Base-by-base conservation (phyloP, 1,139 yeast genomes). In the Candida glucosophila region DNA sequence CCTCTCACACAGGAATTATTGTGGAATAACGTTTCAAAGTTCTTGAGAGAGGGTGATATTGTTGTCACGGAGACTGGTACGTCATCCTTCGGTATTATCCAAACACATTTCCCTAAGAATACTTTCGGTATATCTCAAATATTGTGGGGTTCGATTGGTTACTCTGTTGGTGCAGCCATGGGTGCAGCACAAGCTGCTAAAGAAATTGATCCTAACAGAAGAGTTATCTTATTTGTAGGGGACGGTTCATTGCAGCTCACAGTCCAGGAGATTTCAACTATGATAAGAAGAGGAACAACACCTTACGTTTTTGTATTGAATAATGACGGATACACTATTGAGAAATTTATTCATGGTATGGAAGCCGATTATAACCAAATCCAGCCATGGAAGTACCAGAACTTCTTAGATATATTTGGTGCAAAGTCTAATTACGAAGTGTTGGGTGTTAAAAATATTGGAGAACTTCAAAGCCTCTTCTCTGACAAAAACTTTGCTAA, bases 221-320 rank as follows among this genome's bases (percentile, higher is more conserved):
- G 64, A 41, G 62, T 54, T 7, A 46, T 56, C 20, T 41, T 56
- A 19, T 53, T 58, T 34, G 61, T 58, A 19, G 66, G 65, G 27
- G 66, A 58, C 39, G 65, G 65, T 25, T 58, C 65, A 11, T 49
- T 60, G 29, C 67, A 61, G 36, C 55, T 58, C 39, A 56, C 67
- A 4, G 64, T 57, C 11, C 66, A 58, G 40, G 63, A 58, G 35
- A 54, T 61, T 22, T 54, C 64, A 16, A 45, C 63, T 9, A 56
- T 58, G 64, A 44, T 51, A 18, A 49, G 55, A 34, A 37, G 45
- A 33, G 42, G 49, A 12, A 52, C 44, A 21, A 49, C 39, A 23
- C 58, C 58, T 11, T 58, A 55, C 36, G 38, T 58, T 23, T 58
- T 56, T 33, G 61, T 58, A 11, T 48, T 58, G 39, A 58, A 58